phyloP scores from a whole-genome alignment of 1,139 yeast species.

The Sugiyamaella pinicola region DNA sequence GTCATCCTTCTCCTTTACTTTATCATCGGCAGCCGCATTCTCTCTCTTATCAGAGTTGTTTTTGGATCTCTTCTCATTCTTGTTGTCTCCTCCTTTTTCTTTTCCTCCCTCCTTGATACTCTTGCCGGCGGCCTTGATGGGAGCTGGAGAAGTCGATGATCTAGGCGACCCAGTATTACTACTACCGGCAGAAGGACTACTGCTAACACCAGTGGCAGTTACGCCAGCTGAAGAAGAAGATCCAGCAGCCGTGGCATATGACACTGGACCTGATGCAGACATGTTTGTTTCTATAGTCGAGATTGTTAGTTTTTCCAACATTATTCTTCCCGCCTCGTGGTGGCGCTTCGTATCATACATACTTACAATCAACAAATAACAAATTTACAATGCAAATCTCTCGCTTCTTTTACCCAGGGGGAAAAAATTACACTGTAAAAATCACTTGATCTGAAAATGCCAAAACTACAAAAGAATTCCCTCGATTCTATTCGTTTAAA shows the following conservation, averaged over 20 bases:
- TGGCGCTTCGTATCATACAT: too few relatives aligned
- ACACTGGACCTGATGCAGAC: constrained; percentile 36
- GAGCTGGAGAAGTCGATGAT: constrained; percentile 24
- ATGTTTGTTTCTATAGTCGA: constrained; percentile 20
- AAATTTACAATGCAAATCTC: constrained; percentile 9
- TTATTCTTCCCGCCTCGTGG: neutral
- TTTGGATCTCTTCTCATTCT: constrained; percentile 3
- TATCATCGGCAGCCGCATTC: neutral
- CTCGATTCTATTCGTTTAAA: too few relatives aligned
- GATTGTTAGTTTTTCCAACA: neutral
- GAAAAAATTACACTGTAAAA: neutral
- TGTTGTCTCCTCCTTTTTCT: neutral
- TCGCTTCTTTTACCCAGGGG: neutral
- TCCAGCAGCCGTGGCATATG: constrained; percentile 40
- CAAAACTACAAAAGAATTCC: too few relatives aligned
- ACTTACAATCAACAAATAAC: constrained; percentile 1
- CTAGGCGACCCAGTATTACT: constrained; percentile 21
- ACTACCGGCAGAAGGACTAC: constrained; percentile 18
- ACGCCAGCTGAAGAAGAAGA: too few relatives aligned
- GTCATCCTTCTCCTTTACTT: constrained; percentile 1
- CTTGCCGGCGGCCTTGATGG: constrained; percentile 8
- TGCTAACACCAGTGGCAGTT: constrained; percentile 21
- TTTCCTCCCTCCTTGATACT: neutral
- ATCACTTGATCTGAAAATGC: neutral
- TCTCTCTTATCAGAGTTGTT: neutral